Percentiles rank a stretch among this genome's conserved stretches.
Conservation (phyloP, 176 grass and related monocot genomes). For the Musa beccarii region DNA sequence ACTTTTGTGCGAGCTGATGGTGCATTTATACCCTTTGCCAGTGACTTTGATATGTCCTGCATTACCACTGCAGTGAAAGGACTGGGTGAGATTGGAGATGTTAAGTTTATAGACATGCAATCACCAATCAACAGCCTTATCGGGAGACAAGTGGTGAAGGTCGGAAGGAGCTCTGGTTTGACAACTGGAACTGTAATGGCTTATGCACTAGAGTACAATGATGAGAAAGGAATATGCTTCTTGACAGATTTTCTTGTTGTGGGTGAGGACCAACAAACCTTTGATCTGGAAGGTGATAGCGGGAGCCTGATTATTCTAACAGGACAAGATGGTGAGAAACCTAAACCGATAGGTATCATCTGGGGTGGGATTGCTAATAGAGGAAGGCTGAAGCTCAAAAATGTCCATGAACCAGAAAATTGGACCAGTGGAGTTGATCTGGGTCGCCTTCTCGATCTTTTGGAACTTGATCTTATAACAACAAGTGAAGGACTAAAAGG, state of each 20-base stretch:
- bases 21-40: conserved; percentile 35
- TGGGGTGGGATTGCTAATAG: conserved; percentile 44
- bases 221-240: conserved; percentile 30
- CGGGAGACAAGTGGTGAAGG: conserved; percentile 64
- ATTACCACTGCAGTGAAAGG: conserved; percentile 70
- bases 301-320: too few species aligned
- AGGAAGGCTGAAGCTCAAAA: conserved; percentile 75
- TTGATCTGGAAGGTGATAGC: conserved; percentile 39
- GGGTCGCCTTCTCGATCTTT: too few species aligned
- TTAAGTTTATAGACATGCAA: conserved; percentile 83
- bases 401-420: conserved; percentile 39
- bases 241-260: conserved; percentile 77
- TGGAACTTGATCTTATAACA: conserved; percentile 68
- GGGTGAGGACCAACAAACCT: conserved; percentile 75
- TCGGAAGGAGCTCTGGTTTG: conserved; percentile 24
- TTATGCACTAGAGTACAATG: conserved; percentile 89
- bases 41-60: conserved; percentile 64
- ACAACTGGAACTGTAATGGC: conserved; percentile 84
- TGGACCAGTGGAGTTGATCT: too few species aligned
- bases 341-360: too few species aligned
- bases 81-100: conserved; percentile 63
- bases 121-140: conserved; percentile 65
- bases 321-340: too few species aligned
- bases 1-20: conserved; percentile 72
- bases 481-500: conserved; percentile 58